These are phyloP conservation scores for Penicillium atrosanguineum DNA, from an alignment of 495 filamentous ascomycete species.

Conservation along the genomic window DNA sequence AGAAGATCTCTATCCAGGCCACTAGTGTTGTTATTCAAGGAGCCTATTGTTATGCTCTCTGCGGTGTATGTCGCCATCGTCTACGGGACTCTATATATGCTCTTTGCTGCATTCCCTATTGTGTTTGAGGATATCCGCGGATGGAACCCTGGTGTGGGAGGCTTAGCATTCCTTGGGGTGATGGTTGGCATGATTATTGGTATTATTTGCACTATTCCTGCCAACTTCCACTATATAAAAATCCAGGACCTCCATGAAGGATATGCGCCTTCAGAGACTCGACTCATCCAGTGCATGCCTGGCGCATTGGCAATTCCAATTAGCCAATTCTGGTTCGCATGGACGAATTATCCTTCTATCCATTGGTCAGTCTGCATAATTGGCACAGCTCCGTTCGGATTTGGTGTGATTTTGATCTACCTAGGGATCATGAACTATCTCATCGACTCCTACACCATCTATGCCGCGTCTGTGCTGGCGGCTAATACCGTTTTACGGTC, in stretches of 20 bases:
- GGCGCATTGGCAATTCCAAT: conserved; percentile 38
- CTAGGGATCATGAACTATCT: conserved; percentile 70
- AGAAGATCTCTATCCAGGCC: conserved; percentile 40
- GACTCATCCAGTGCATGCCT: conserved; percentile 37
- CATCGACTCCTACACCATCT: conserved; percentile 72
- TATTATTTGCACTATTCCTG: conserved; percentile 38
- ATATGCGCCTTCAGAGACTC: conserved; percentile 36
- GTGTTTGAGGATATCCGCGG: conserved; percentile 68
- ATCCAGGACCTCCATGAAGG: conserved; percentile 27
- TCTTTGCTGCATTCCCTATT: conserved; percentile 77
- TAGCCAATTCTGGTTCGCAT: conserved; percentile 60
- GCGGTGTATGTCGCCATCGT: conserved; percentile 69
- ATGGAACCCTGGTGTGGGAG: conserved; percentile 65
- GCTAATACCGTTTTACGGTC: conserved; percentile 67
- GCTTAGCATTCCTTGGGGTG: conserved; percentile 73
- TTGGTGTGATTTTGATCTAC: conserved; percentile 69
- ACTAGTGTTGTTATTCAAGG: conserved; percentile 38
- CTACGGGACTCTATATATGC: conserved; percentile 72
- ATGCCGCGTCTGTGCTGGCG: conserved; percentile 70
- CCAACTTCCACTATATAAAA: conserved; percentile 41
- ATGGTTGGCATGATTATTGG: conserved; percentile 71
- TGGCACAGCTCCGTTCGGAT: conserved; percentile 63
- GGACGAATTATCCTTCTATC: conserved; percentile 61
- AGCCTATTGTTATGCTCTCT: conserved; percentile 57
- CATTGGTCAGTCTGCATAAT: conserved; percentile 65